Evolutionary conservation across 1,139 yeast species (phyloP).

Genomic region (Sugiyamaella xylanicola): DNA sequence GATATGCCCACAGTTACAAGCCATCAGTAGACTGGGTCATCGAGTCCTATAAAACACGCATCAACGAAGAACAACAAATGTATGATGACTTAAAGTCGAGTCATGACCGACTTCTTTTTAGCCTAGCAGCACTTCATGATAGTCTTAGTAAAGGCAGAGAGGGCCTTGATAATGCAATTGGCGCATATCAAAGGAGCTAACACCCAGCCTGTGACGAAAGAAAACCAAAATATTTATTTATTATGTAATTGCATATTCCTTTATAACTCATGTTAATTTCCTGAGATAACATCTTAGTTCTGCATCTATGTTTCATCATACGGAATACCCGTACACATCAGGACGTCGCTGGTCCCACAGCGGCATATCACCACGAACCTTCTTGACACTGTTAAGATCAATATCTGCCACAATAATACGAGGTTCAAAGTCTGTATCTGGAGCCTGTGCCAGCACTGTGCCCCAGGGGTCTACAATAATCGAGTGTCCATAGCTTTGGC

Average conservation of each 20-base stretch:
- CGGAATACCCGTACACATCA: slow-evolving; percentile 48
- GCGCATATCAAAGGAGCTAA: slow-evolving; percentile 6
- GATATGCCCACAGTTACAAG: slow-evolving; percentile 30
- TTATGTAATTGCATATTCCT: too few species aligned
- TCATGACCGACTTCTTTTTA: slow-evolving; percentile 28
- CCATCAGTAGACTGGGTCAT: slow-evolving; percentile 28
- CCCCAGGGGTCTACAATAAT: slow-evolving; percentile 94
- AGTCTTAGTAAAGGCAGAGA: slow-evolving; percentile 17
- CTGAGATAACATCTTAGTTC: too few species aligned
- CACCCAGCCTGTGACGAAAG: not conserved
- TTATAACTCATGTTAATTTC: too few species aligned
- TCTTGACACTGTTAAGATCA: slow-evolving; percentile 51
- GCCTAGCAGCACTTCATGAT: slow-evolving; percentile 24
- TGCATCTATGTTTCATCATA: slow-evolving; percentile 18
- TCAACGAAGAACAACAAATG: slow-evolving; percentile 29
- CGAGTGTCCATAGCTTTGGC: slow-evolving; percentile 78
- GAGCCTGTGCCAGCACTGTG: slow-evolving; percentile 62
- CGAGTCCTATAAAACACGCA: slow-evolving; percentile 31
- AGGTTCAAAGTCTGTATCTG: slow-evolving; percentile 52
- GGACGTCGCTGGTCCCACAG: slow-evolving; percentile 68
- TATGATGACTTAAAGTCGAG: slow-evolving; percentile 27
- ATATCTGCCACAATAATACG: slow-evolving; percentile 72
- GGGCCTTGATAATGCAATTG: slow-evolving; percentile 10
- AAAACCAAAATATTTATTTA: too few species aligned
- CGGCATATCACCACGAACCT: slow-evolving; percentile 71